These are phyloP conservation scores for Acorus gramineus DNA, from an alignment of 106 monocot genomes.

Conservation along the genomic window DNA sequence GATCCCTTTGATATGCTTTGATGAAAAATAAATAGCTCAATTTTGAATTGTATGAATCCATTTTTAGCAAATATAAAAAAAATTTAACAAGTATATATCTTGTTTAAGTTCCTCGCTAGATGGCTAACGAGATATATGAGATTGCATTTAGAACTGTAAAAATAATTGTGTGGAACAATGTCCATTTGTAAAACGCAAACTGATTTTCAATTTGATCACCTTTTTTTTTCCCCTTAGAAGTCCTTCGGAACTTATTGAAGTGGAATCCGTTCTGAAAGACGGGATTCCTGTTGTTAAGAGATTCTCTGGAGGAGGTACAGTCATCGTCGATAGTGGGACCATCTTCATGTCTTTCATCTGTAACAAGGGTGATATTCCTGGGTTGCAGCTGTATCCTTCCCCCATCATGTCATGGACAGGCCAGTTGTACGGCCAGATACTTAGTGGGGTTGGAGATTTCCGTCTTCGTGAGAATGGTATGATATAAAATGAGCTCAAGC, in stretches of 20 bases:
- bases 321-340: conserved; percentile 74
- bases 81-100: not conserved
- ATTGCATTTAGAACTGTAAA: too few species aligned
- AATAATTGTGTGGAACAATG: too few species aligned
- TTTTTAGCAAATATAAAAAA: not conserved
- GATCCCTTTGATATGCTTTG: too few species aligned
- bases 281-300: conserved; percentile 67
- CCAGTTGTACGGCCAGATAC: conserved; percentile 38
- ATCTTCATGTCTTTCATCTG: conserved; percentile 82
- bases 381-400: conserved; percentile 64
- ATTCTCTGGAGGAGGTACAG: conserved; percentile 90
- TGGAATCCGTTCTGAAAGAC: conserved; percentile 51
- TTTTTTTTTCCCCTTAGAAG: conserved; percentile 36
- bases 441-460: conserved; percentile 48
- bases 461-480: conserved; percentile 82
- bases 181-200: not conserved
- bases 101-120: too few species aligned
- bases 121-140: too few species aligned
- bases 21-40: not conserved
- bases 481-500: too few species aligned
- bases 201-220: not conserved
- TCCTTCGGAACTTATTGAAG: conserved; percentile 54
- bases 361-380: conserved; percentile 69
- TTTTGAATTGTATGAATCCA: not conserved
- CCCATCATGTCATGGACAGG: conserved; percentile 89